Conservation (phyloP, 257 asterid genomes). For the Scutellaria minor region DNA sequence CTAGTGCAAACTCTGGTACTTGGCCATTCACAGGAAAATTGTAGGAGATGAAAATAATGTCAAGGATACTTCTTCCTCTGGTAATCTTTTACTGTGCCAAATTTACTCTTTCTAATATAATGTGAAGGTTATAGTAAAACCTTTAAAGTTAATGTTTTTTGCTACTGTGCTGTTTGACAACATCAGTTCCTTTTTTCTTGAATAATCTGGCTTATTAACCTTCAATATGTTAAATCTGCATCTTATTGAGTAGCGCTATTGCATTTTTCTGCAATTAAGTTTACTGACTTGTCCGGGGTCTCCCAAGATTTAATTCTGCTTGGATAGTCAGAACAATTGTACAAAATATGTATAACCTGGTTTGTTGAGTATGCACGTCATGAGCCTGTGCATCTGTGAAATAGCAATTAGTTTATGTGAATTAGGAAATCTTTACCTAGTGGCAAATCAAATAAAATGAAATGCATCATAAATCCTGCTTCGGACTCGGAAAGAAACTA, state of each 20-base stretch:
- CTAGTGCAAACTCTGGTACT: slow-evolving; percentile 51
- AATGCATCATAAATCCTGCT: too few species aligned
- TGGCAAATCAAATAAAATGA: too few species aligned
- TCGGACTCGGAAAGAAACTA: too few species aligned
- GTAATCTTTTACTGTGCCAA: slow-evolving; percentile 34
- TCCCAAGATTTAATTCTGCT: too few species aligned
- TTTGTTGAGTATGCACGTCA: too few species aligned
- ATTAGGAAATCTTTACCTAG: too few species aligned
- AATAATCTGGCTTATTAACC: slow-evolving; percentile 24
- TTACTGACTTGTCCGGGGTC: too few species aligned
- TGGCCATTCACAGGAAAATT: slow-evolving; percentile 58
- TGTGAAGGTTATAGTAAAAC: slow-evolving; percentile 8
- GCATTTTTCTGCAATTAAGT: neutral
- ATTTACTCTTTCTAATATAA: slow-evolving; percentile 12
- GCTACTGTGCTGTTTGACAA: slow-evolving; percentile 7
- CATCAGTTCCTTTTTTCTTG: slow-evolving; percentile 1
- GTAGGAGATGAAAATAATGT: slow-evolving; percentile 43
- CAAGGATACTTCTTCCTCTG: slow-evolving; percentile 30
- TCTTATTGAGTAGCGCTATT: slow-evolving; percentile 2
- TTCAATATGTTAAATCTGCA: slow-evolving; percentile 5
- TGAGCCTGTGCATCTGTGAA: too few species aligned
- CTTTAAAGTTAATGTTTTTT: slow-evolving; percentile 6
- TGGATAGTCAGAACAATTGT: too few species aligned
- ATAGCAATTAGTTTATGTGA: too few species aligned
- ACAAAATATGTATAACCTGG: too few species aligned